Base-by-base conservation (phyloP, 2,329 filamentous ascomycete genomes). In the Bimuria novae-zelandiae region DNA sequence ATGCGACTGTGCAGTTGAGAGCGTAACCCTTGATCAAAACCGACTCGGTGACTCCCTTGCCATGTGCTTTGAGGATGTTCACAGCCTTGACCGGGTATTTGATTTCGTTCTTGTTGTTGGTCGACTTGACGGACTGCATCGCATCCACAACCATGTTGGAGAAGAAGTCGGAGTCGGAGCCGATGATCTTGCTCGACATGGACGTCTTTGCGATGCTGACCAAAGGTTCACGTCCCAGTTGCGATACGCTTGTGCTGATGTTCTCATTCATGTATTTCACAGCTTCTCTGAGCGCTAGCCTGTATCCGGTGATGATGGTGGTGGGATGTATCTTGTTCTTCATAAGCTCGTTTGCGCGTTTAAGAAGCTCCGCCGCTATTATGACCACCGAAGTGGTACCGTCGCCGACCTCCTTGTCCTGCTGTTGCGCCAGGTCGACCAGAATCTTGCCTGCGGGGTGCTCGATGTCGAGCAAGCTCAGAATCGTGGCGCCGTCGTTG, bases 311-410 rank as follows among this genome's bases (percentile, higher is more conserved):
- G 74, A 99, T 99, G 78, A 99, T 97, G 56, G 95, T 99, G 22
- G 94, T 99, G 51, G 94, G 95, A 80, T 99, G 94, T 84, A 99
- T 99, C 75, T 92, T 90, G 85, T 97, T 99, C 83, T 94, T 97
- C 89, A 97, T 95, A 63, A 99, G 84, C 80, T 99, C 94, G 81
- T 99, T 99, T 59, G 87, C 94, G 77, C 94, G 85, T 74, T 89
- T 86, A 70, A 99, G 82, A 62, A 99, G 88, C 81, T 99, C 94
- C 56, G 94, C 90, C 47, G 94, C 94, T 76, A 99, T 97, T 65
- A 99, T 85, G 54, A 99, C 94, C 46, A 99, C 94, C 43, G 93
- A 97, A 19, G 94, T 99, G 43, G 94, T 99, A 67, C 94, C 94
- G 80, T 99, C 94, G 68, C 94, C 94, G 51, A 99, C 94, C 77